A percentile compares a stretch with the other conserved stretches of the same genome.
These are phyloP conservation scores for Coprinopsis marcescibilis DNA, from an alignment of 768 basidiomycete species.

Conservation along the genomic window DNA sequence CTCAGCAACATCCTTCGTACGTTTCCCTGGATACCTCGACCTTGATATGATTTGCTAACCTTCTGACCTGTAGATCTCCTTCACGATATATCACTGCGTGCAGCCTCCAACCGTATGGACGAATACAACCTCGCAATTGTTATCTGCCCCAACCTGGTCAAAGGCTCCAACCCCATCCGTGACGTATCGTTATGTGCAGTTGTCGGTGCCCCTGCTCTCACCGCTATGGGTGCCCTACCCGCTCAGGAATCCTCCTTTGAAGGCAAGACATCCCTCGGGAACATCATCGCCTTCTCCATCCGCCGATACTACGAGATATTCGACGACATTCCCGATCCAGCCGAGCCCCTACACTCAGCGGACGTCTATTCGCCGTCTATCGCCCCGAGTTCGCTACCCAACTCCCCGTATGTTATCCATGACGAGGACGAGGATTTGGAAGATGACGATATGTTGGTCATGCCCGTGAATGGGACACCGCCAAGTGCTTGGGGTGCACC, in stretches of 20 bases:
- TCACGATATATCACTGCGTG: constrained; percentile 69
- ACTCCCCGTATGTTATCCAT: constrained; percentile 19
- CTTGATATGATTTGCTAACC: constrained; percentile 12
- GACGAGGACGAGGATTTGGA: constrained; percentile 69
- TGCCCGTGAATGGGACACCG: constrained; percentile 45
- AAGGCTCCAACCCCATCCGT: constrained; percentile 56
- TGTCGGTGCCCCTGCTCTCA: constrained; percentile 39
- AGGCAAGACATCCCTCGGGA: constrained; percentile 61
- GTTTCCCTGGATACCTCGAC: constrained; percentile 17
- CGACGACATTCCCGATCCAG: constrained; percentile 69
- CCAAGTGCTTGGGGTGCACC: constrained; percentile 33
- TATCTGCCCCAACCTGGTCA: constrained; percentile 73
- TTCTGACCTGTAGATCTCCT: constrained; percentile 52
- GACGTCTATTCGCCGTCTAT: constrained; percentile 12
- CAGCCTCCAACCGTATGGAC: constrained; percentile 71
- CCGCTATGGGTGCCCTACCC: constrained; percentile 17
- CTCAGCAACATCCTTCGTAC: constrained; percentile 63
- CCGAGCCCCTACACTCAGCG: constrained; percentile 45
- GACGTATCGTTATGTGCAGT: constrained; percentile 75
- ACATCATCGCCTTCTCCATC: constrained; percentile 71
- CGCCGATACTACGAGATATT: constrained; percentile 82
- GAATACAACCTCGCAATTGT: constrained; percentile 79
- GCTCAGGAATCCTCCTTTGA: constrained; percentile 20
- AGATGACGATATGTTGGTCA: constrained; percentile 54
- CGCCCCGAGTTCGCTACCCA: constrained; percentile 3